These are phyloP conservation scores for Syzygium syzygioides DNA, from an alignment of 441 rosid genomes.

Conservation along the genomic window DNA sequence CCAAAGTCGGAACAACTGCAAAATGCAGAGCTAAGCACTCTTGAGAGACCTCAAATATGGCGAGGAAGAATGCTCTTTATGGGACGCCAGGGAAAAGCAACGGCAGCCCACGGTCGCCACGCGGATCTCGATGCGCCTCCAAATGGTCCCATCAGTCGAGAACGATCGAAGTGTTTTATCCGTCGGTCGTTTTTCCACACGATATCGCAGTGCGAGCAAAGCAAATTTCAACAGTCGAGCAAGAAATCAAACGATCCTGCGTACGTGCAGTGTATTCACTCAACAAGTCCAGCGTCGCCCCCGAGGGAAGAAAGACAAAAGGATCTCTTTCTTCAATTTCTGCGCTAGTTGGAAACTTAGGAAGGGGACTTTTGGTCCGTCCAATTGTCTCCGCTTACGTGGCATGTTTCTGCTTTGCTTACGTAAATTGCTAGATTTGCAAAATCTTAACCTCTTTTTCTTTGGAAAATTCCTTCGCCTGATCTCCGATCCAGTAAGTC, in stretches of 20 bases:
- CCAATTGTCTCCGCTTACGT: not conserved
- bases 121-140: not conserved
- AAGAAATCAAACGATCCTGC: not conserved
- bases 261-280: not conserved
- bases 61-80: not conserved
- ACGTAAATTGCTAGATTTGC: not conserved
- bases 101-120: not conserved
- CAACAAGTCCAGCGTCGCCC: not conserved
- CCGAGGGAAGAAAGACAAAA: not conserved
- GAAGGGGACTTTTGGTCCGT: not conserved
- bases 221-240: not conserved
- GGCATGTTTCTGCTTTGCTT: not conserved
- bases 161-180: not conserved
- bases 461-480: not conserved
- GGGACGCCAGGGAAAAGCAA: not conserved
- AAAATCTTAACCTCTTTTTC: not conserved
- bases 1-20: not conserved
- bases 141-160: not conserved
- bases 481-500: not conserved
- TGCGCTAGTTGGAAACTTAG: not conserved
- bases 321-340: not conserved
- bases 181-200: not conserved
- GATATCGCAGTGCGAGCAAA: not conserved
- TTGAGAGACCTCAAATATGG: not conserved
- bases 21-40: not conserved